A percentile compares a stretch with the other conserved stretches of the same genome.
These are phyloP conservation scores for Triticum aestivum DNA, from an alignment of 176 grass and related monocot genomes.

Conservation along the genomic window DNA sequence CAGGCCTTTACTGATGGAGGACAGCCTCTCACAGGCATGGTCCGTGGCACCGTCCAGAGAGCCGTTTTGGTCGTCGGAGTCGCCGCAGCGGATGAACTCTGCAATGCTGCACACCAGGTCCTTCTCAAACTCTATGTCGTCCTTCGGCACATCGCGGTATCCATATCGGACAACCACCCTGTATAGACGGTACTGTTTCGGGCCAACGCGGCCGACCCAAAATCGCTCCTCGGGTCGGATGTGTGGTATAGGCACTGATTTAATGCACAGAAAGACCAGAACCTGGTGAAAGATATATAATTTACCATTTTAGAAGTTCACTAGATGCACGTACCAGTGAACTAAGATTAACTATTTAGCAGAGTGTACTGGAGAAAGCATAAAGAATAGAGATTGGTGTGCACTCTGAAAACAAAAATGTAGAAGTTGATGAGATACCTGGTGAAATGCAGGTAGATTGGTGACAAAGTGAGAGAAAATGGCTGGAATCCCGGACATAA, in stretches of 20 bases:
- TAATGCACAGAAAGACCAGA: conserved; percentile 78
- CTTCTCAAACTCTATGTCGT: conserved; percentile 82
- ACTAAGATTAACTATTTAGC: not conserved
- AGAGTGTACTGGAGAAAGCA: not conserved
- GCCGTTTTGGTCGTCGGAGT: conserved; percentile 31
- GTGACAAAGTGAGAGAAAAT: conserved; percentile 97
- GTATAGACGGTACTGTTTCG: conserved; percentile 71
- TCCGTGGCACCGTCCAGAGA: conserved; percentile 30
- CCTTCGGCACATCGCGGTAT: conserved; percentile 78
- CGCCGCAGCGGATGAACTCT: conserved; percentile 69
- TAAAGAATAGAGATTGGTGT: not conserved
- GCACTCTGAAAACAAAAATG: not conserved
- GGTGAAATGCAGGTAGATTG: conserved; percentile 96
- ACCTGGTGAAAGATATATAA: conserved; percentile 51
- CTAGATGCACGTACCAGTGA: not conserved
- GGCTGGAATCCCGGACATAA: conserved; percentile 80
- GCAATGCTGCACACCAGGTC: conserved; percentile 79
- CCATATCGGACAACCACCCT: conserved; percentile 82
- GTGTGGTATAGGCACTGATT: conserved; percentile 66
- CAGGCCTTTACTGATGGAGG: conserved; percentile 48
- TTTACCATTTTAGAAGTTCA: not conserved
- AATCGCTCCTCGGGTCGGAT: conserved; percentile 63
- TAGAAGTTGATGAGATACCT: conserved; percentile 42
- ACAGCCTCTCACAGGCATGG: conserved; percentile 49
- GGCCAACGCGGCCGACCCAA: conserved; percentile 74